These are phyloP conservation scores for Marasmius sp. DNA, from an alignment of 1,284 basidiomycete genomes.

Conservation along the genomic window DNA sequence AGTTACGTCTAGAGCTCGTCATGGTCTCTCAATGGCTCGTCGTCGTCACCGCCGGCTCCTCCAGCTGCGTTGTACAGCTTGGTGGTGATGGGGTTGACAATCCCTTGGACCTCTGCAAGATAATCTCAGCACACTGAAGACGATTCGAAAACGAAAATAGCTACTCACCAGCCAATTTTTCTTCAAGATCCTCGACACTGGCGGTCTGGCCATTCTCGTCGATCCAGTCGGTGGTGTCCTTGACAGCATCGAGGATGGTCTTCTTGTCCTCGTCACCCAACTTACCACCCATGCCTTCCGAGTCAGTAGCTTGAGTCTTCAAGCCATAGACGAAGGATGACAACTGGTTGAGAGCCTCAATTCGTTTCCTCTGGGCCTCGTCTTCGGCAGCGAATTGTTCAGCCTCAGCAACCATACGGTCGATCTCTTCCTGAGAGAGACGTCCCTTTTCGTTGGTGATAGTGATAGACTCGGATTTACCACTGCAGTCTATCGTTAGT, in stretches of 20 bases:
- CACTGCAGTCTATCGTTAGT: slow-evolving; percentile 40
- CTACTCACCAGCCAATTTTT: slow-evolving; percentile 69
- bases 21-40: slow-evolving; percentile 59
- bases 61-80: slow-evolving; percentile 69
- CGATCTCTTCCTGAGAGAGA: slow-evolving; percentile 84
- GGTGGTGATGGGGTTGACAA: slow-evolving; percentile 75
- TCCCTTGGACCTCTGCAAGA: slow-evolving; percentile 62
- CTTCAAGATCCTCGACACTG: slow-evolving; percentile 86
- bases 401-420: slow-evolving; percentile 91
- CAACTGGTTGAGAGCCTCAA: slow-evolving; percentile 82
- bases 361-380: slow-evolving; percentile 84
- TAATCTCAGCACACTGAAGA: slow-evolving; percentile 7
- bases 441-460: slow-evolving; percentile 89
- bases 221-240: slow-evolving; percentile 91
- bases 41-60: slow-evolving; percentile 47
- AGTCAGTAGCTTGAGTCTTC: slow-evolving; percentile 84
- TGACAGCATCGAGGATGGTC: slow-evolving; percentile 78
- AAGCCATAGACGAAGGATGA: slow-evolving; percentile 81
- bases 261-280: slow-evolving; percentile 88
- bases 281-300: slow-evolving; percentile 90
- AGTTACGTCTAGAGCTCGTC: slow-evolving; percentile 63
- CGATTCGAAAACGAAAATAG: neutral
- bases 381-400: slow-evolving; percentile 89
- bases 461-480: slow-evolving; percentile 86
- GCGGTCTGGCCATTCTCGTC: slow-evolving; percentile 80